phyloP scores from a whole-genome alignment of 805 yeast species.

The Yarrowia sp. region DNA sequence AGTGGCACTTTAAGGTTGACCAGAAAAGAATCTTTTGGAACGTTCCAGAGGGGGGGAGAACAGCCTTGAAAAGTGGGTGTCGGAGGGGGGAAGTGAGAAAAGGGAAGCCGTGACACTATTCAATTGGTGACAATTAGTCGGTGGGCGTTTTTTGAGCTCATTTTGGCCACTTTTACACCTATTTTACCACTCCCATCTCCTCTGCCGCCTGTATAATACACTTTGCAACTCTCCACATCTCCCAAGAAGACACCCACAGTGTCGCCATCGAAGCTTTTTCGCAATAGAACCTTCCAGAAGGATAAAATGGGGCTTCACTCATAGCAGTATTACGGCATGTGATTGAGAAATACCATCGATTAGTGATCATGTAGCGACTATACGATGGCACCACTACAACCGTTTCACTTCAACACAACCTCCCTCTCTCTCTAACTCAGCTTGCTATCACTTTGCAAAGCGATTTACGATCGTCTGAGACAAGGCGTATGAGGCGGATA shows the following conservation, averaged over 20 bases:
- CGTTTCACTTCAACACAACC: no score
- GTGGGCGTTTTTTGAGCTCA: no score
- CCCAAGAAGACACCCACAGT: not conserved
- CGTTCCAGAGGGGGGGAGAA: not conserved
- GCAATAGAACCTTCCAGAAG: constrained; percentile 34
- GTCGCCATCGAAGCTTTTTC: constrained; percentile 8
- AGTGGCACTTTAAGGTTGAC: constrained; percentile 6
- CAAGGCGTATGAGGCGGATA: constrained; percentile 19
- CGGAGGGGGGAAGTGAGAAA: not conserved
- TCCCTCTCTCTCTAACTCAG: no score
- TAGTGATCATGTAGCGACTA: no score
- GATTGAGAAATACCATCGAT: no score
- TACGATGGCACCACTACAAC: no score
- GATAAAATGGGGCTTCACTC: no score
- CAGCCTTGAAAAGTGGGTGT: not conserved
- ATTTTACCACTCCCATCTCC: no score
- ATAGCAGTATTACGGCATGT: no score
- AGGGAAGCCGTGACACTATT: no score
- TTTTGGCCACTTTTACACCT: no score
- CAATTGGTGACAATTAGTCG: no score
- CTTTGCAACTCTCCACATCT: not conserved
- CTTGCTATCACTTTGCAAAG: not conserved
- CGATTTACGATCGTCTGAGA: constrained; percentile 7
- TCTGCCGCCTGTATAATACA: not conserved
- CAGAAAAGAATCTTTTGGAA: constrained; percentile 32